Evolutionary conservation across 805 yeast species (phyloP).

Genomic region (Cyberlindnera veronae): DNA sequence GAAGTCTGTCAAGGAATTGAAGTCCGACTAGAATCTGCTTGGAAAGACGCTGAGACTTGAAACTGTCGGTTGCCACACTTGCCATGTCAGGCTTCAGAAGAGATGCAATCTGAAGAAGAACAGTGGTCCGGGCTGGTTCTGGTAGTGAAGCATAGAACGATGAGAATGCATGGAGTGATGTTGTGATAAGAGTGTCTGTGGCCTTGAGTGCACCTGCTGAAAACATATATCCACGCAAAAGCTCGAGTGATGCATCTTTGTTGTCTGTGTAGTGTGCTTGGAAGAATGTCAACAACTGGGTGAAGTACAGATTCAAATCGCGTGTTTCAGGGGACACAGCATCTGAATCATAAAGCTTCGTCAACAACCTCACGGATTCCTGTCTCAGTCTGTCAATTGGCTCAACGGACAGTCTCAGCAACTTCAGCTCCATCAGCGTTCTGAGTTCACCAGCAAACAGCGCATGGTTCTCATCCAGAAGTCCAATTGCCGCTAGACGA

Average conservation of each 20-base stretch:
- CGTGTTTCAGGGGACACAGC: conserved; percentile 17
- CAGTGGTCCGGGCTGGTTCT: conserved; percentile 6
- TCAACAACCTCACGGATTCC: conserved; percentile 39
- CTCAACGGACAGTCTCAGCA: conserved; percentile 62
- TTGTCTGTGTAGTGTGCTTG: conserved; percentile 13
- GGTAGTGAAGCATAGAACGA: conserved; percentile 25
- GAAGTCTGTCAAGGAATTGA: conserved; percentile 23
- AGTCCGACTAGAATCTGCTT: conserved; percentile 24
- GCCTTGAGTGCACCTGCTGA: conserved; percentile 58
- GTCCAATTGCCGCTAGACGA: conserved; percentile 46
- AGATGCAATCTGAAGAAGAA: conserved; percentile 27
- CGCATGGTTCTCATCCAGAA: conserved; percentile 33
- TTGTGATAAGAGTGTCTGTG: conserved; percentile 40
- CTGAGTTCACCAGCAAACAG: conserved; percentile 13
- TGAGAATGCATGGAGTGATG: conserved; percentile 39
- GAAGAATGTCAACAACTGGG: conserved; percentile 25
- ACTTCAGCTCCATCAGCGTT: conserved; percentile 28
- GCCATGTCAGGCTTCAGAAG: conserved; percentile 26
- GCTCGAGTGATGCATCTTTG: conserved; percentile 28
- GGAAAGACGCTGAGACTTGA: conserved; percentile 13
- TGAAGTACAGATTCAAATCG: conserved; percentile 29
- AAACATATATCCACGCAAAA: conserved; percentile 54
- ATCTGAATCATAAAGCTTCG: conserved; percentile 23
- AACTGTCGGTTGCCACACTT: conserved; percentile 2
- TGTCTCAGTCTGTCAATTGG: conserved; percentile 52